Evolutionary conservation across 1,139 yeast species (phyloP).

Genomic region (Chernovozyma sophiae-reginae): DNA sequence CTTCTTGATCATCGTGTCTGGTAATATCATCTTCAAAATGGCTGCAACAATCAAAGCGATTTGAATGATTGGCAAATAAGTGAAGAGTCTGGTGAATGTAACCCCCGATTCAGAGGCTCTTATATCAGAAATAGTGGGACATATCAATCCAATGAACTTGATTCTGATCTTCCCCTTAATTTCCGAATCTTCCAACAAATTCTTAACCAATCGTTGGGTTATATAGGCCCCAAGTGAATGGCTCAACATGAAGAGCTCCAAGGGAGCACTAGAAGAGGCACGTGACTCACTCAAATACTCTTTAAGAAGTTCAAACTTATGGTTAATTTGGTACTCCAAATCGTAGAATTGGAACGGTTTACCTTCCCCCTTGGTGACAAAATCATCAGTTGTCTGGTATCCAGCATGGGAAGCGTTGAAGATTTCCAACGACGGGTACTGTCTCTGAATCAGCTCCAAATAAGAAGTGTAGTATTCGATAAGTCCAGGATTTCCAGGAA

Average conservation of each 20-base stretch:
- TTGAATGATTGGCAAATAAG: conserved; percentile 30
- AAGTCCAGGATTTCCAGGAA: conserved; percentile 71
- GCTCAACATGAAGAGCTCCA: conserved; percentile 42
- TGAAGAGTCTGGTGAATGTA: conserved; percentile 26
- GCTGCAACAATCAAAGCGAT: conserved; percentile 19
- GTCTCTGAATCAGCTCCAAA: conserved; percentile 38
- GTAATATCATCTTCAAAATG: conserved; percentile 19
- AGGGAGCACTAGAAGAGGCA: background rate
- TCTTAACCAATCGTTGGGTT: conserved; percentile 43
- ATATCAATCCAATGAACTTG: conserved; percentile 52
- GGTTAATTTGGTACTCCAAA: conserved; percentile 50
- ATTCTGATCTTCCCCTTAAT: conserved; percentile 17
- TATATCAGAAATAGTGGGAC: conserved; percentile 61
- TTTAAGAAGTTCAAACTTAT: conserved; percentile 39
- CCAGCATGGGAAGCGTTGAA: conserved; percentile 58
- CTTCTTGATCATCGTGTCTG: conserved; percentile 15
- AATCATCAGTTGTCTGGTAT: conserved; percentile 29
- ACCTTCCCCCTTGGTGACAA: conserved; percentile 5
- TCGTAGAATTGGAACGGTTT: conserved; percentile 22
- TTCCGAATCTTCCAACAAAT: conserved; percentile 16
- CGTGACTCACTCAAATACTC: conserved; percentile 16
- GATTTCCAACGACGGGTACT: conserved; percentile 43
- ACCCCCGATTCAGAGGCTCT: conserved; percentile 50
- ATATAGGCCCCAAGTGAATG: conserved; percentile 65
- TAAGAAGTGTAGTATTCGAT: conserved; percentile 54